phyloP scores from a whole-genome alignment of 1,139 yeast genomes.

The Blastobotrys petasosporus region DNA sequence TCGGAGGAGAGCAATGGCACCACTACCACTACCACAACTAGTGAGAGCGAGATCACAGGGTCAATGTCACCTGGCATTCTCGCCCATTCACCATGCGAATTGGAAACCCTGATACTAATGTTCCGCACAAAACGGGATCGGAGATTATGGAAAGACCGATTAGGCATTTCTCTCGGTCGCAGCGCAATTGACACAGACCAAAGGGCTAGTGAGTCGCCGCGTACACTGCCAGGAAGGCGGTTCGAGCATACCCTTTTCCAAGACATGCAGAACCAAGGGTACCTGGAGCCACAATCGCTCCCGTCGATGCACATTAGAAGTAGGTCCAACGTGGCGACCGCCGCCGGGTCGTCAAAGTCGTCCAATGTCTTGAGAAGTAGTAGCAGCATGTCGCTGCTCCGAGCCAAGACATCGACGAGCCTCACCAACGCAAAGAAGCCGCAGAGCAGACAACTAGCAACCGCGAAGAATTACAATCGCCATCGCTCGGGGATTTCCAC shows the following conservation, averaged over 20 bases:
- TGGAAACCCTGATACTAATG: constrained; percentile 11
- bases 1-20: constrained; percentile 1
- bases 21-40: neutral
- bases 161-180: constrained; percentile 11
- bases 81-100: neutral
- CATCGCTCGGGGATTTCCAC: neutral
- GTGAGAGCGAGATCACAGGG: neutral
- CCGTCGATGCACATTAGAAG: too few species aligned
- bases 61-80: constrained; percentile 4
- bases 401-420: too few species aligned
- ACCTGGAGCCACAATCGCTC: neutral
- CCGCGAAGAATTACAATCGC: neutral
- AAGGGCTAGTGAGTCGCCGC: neutral
- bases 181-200: constrained; percentile 9
- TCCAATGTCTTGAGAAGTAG: too few species aligned
- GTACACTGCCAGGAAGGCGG: neutral
- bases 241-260: constrained; percentile 8
- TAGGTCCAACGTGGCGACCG: too few species aligned
- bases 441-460: too few species aligned
- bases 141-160: constrained; percentile 13
- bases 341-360: too few species aligned
- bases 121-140: constrained; percentile 7
- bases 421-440: too few species aligned
- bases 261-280: constrained; percentile 4
- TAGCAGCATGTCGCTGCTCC: too few species aligned